Evolutionary conservation across 306 rosid genomes (phyloP).

Genomic region (Rosa chinensis): DNA sequence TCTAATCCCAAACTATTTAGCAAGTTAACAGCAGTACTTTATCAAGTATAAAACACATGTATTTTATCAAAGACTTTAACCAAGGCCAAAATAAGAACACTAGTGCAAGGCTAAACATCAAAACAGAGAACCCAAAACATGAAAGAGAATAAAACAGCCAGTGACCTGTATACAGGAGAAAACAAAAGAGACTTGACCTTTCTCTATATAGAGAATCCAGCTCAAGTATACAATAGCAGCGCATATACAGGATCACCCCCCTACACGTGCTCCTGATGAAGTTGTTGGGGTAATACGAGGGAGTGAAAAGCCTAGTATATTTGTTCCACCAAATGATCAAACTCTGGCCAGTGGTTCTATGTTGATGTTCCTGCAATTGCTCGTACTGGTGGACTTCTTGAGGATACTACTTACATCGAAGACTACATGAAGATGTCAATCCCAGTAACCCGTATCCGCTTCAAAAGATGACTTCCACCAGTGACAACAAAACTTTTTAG

Average conservation of each 20-base stretch:
- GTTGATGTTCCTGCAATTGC: conserved; percentile 89
- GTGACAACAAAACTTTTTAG: too few relatives aligned
- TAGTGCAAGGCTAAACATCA: background rate
- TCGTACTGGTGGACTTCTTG: conserved; percentile 63
- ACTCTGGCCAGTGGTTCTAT: conserved; percentile 83
- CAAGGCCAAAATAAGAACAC: background rate
- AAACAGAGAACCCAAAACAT: background rate
- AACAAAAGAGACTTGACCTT: conserved; percentile 43
- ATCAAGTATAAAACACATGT: background rate
- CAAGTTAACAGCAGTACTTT: background rate
- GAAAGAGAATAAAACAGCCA: background rate
- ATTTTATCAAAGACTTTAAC: background rate
- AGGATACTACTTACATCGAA: conserved; percentile 64
- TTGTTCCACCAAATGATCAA: conserved; percentile 89
- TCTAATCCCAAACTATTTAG: too few relatives aligned
- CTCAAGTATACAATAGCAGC: conserved; percentile 59
- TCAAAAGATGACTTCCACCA: conserved; percentile 53
- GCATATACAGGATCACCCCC: conserved; percentile 55
- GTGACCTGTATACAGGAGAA: background rate
- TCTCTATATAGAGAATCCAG: conserved; percentile 47
- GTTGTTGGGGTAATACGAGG: conserved; percentile 81
- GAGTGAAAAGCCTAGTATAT: conserved; percentile 94
- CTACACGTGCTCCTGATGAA: conserved; percentile 45
- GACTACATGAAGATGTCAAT: conserved; percentile 66
- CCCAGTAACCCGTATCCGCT: conserved; percentile 86